Conservation (phyloP, 1,139 yeast species). For the Sugiyamaella paludigena region DNA sequence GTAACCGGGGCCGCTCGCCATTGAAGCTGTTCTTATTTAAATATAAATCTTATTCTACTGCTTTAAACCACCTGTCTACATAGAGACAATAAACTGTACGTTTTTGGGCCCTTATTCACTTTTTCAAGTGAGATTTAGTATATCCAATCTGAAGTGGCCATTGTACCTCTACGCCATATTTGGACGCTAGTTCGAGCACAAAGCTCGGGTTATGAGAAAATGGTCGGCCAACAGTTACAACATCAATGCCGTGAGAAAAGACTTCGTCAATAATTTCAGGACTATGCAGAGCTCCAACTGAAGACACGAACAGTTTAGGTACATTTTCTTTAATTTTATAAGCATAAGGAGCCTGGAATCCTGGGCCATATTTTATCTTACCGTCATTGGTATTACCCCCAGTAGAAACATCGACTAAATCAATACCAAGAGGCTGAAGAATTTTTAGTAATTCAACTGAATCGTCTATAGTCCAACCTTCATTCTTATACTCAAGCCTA, state of each 20-base stretch:
- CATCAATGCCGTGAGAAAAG: conserved; percentile 46
- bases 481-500: conserved; percentile 25
- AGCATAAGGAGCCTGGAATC: conserved; percentile 43
- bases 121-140: conserved; percentile 19
- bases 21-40: too few species aligned
- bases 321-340: conserved; percentile 45
- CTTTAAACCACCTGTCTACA: too few species aligned
- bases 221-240: conserved; percentile 47
- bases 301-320: conserved; percentile 46
- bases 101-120: too few species aligned
- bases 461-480: conserved; percentile 37
- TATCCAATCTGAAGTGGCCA: conserved; percentile 44
- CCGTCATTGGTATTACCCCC: conserved; percentile 50
- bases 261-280: conserved; percentile 42
- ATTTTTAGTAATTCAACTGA: conserved; percentile 44
- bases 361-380: conserved; percentile 30
- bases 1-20: too few species aligned
- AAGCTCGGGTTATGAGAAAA: conserved; percentile 52
- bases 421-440: conserved; percentile 48
- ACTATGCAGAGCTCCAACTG: conserved; percentile 48
- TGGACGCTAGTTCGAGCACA: conserved; percentile 50
- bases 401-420: conserved; percentile 52
- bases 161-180: conserved; percentile 44
- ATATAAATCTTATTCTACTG: too few species aligned
- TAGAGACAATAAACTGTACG: too few species aligned